phyloP scores from a whole-genome alignment of 805 yeast genomes.

The Nakazawaea pomicola region DNA sequence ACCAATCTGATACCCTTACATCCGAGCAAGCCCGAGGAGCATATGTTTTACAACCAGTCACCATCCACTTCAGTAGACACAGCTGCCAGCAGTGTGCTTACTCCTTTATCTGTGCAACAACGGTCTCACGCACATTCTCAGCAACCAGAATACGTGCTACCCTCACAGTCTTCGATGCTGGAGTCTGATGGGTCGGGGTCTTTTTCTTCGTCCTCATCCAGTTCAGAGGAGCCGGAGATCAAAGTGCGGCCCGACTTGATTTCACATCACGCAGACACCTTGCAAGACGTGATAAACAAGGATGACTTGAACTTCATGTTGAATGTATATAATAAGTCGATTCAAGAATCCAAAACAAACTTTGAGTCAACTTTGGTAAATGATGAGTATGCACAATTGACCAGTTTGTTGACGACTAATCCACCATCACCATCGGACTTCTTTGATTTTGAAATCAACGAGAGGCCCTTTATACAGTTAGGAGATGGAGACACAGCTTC shows the following conservation, averaged over 20 bases:
- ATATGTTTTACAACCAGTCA: constrained; percentile 8
- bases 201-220: not conserved
- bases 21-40: constrained; percentile 5
- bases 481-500: constrained; percentile 6
- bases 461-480: constrained; percentile 16
- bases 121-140: not conserved
- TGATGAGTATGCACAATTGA: constrained; percentile 36
- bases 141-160: too few relatives aligned
- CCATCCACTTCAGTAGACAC: constrained; percentile 1
- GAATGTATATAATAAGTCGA: constrained; percentile 8
- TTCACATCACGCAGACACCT: constrained; percentile 5
- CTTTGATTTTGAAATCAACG: constrained; percentile 23
- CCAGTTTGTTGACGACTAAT: constrained; percentile 31
- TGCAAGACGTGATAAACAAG: constrained; percentile 7
- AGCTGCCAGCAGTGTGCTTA: not conserved
- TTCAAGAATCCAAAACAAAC: constrained; percentile 15
- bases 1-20: too few relatives aligned
- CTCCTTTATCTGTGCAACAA: not conserved
- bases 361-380: constrained; percentile 32
- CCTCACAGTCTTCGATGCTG: not conserved
- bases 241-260: constrained; percentile 4
- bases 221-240: constrained; percentile 7
- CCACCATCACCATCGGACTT: constrained; percentile 28
- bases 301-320: constrained; percentile 11
- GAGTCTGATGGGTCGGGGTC: constrained; percentile 4